Base-by-base conservation (phyloP, 2,329 filamentous ascomycete genomes). In the Metarhizium humberi region DNA sequence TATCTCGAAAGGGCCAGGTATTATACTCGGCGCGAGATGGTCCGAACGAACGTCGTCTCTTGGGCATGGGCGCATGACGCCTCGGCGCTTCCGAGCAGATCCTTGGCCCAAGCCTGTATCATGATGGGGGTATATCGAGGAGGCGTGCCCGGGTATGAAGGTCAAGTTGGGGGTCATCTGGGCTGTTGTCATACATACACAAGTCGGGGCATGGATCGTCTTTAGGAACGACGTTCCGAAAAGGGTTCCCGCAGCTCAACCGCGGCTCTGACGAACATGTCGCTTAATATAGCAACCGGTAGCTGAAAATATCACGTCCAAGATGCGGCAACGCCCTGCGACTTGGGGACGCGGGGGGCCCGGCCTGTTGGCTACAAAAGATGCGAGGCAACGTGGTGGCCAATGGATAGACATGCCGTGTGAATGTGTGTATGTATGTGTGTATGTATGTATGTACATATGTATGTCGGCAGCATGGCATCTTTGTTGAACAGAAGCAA, bases 211-310 rank as follows among this genome's bases (percentile, higher is more conserved):
- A 18, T 20, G 18, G 18, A 45, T 45, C 16, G 8, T 48, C n/a
- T 48, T 29, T 13, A 16, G 7, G 11, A 30, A 30, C 30, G 45
- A 48, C 45, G 45, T 30, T 18, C 6, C 10, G 13, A 6, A 11
- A 13, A 16, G 40, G n/a, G 3, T n/a, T 6, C 14, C 40, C 66
- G 66, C 69, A 68, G 62, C 57, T 62, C 61, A 61, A 60, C 50
- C 61, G 62, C 60, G 64, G 65, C 64, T 71, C 66, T 69, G 71
- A 59, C 64, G 66, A 69, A 68, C 64, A 67, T 69, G 61, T 58
- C 58, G 60, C 69, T 67, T 65, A 68, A 65, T 68, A 68, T 71
- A 72, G 69, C 60, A 73, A 64, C 57, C 58, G 55, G 7, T 52
- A 57, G 59, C 67, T 66, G 69, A 69, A 69, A 70, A 68, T 67